Conservation (phyloP, 176 grass and related monocot species). For the Aegilops sharonensis region DNA sequence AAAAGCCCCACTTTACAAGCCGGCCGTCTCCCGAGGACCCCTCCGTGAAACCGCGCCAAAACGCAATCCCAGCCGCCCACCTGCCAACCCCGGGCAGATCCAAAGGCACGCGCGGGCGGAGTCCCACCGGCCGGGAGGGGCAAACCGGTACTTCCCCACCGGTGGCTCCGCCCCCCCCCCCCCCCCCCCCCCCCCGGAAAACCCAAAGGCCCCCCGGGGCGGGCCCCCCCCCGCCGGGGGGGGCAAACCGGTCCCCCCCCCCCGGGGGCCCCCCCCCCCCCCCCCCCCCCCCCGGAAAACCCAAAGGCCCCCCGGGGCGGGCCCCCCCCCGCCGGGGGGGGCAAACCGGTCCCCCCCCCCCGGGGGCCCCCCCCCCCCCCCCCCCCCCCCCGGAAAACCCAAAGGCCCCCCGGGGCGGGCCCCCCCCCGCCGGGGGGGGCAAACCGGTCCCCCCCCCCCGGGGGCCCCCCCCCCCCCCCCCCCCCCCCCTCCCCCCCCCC, state of each 20-base stretch:
- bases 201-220: too few relatives aligned
- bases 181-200: too few relatives aligned
- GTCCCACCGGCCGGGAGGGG: not conserved
- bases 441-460: not conserved
- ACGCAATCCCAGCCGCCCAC: constrained; percentile 16
- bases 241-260: too few relatives aligned
- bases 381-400: too few relatives aligned
- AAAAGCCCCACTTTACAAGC: not conserved
- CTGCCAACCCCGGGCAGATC: not conserved
- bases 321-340: too few relatives aligned
- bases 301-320: too few relatives aligned
- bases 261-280: too few relatives aligned
- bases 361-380: too few relatives aligned
- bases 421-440: not conserved
- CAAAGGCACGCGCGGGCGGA: not conserved
- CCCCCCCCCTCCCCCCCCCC: not conserved
- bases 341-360: too few relatives aligned
- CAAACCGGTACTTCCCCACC: constrained; percentile 19
- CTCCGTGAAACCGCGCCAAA: not conserved
- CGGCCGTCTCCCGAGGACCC: not conserved
- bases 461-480: not conserved
- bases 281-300: too few relatives aligned
- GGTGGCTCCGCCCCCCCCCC: not conserved
- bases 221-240: too few relatives aligned
- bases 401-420: too few relatives aligned